Base-by-base conservation (phyloP, 805 yeast genomes). In the Yamadazyma paraphyllophila region DNA sequence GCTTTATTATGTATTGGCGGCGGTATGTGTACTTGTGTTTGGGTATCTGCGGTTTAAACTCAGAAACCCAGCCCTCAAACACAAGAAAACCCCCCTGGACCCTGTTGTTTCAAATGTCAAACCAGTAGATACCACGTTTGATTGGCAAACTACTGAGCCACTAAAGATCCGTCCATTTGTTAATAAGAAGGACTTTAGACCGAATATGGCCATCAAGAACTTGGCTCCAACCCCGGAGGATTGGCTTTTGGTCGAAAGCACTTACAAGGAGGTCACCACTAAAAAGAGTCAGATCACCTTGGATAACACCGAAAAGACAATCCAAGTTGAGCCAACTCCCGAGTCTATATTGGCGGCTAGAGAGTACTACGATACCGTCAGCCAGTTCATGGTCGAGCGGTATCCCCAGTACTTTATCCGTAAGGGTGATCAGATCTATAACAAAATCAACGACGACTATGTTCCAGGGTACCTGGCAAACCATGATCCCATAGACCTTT, bases 211-310 rank as follows among this genome's bases (percentile, higher is more conserved):
- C 4, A 55, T 69, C 31, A 55, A 53, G 13, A 64, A 64, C 46
- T 46, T 69, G 16, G 51, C 61, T 5, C 46, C 55, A n/a, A 50
- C 59, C 2, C 63, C 81, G 2, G 71, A 74, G 35, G 83, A 83
- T 33, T 78, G 83, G 78, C 66, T 87, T 17, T 63, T 79, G 27
- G 60, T 87, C 3, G 94, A 87, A 47, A 64, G 81, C 36, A 77
- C 85, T 0, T 85, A 85, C 56, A 41, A 41, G 13, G 44, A 49
- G 25, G 47, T 49, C 6, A 34, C 48, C 9, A 34, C 30, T 13
- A 36, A 45, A 24, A 49, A 49, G 34, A 14, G 26, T 8, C 24
- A 33, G 11, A 36, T 51, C 2, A 41, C 46, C 6, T 24, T 29
- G 66, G 79, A 55, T 61, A 31, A 67, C 27, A 58, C 61, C 0